Base-by-base conservation (phyloP, 2,329 filamentous ascomycete species). In the Diaporthe batatas region DNA sequence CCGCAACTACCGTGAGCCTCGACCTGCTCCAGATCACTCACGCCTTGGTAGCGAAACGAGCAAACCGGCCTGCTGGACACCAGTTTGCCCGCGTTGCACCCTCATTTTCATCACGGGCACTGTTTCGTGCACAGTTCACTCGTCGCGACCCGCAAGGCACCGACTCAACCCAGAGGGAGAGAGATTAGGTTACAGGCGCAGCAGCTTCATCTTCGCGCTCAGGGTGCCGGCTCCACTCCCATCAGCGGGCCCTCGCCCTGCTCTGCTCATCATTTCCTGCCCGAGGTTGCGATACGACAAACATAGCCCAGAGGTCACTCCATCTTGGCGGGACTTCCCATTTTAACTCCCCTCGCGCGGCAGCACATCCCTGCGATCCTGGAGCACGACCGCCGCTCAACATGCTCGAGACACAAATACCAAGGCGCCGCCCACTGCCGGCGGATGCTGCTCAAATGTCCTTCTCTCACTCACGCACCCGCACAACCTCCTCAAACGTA, bases 401-500 rank as follows among this genome's bases (percentile, higher is more conserved):
- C 65, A 81, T 81, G 81, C 76, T 79, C 55, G 80, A 82, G 32
- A 51, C 79, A 23, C 80, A 81, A 70, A 75, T 78, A 73, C 75
- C 79, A 71, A 76, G 79, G 72, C 77, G 79, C 72, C 80, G 77
- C 72, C 73, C 70, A 36, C 69, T 32, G 65, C 76, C 53, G 39
- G 76, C 44, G 74, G 77, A 21, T 25, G 75, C 77, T 18, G 75
- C 77, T 18, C 72, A 75, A 54, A 39, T 74, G 7, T 32, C 69
- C 32, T 89, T 89, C 79, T 82, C 84, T 70, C 89, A 90, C 76
- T 89, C 87, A 47, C 84, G 87, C 77, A 84, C 87, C 68, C 84
- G 88, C 78, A 89, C 88, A n/a, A 86, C 84, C 18, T 90, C 88
- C 2, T 90, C 89, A 74, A 88, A 84, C 79, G 81, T 84, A 71